Conservation (phyloP, 2,329 filamentous ascomycete species). For the Trichoderma asperellum region DNA sequence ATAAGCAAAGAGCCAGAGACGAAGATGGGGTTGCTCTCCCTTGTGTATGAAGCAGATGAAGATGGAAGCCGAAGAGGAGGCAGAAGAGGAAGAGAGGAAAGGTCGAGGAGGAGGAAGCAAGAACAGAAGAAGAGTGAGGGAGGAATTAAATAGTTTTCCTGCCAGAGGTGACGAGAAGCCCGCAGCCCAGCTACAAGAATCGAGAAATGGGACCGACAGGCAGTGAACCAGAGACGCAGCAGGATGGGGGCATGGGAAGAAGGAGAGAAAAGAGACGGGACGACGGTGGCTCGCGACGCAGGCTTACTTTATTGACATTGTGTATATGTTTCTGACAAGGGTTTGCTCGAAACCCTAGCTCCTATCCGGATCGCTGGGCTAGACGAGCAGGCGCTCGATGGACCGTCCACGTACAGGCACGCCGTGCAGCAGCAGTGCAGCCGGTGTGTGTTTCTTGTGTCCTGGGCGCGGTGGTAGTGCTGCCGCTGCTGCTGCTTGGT, state of each 20-base stretch:
- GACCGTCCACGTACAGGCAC: conserved; percentile 28
- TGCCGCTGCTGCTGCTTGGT: not conserved
- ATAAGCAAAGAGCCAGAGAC: not conserved
- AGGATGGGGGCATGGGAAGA: conserved; percentile 27
- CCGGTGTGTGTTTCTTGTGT: conserved; percentile 18
- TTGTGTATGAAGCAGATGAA: not conserved
- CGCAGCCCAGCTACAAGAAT: conserved; percentile 17
- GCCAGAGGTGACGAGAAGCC: conserved; percentile 16
- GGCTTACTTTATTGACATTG: conserved; percentile 61
- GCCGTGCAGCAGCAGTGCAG: conserved; percentile 28
- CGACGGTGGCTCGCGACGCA: conserved; percentile 31
- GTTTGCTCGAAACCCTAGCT: conserved; percentile 42
- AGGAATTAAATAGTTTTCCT: conserved; percentile 22
- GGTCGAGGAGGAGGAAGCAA: not conserved
- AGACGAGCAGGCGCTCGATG: conserved; percentile 22
- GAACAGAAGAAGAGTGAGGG: conserved; percentile 5
- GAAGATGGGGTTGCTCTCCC: not conserved
- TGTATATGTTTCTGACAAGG: conserved; percentile 42
- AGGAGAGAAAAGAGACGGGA: conserved; percentile 31
- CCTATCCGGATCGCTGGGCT: conserved; percentile 33
- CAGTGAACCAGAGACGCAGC: conserved; percentile 29
- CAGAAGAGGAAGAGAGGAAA: not conserved
- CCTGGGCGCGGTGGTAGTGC: not conserved
- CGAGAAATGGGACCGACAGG: conserved; percentile 21
- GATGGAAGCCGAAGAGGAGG: not conserved